Percentiles rank a stretch among this genome's conserved stretches.
Evolutionary conservation across 83 land plant genomes (phyloP).

Genomic region (Isoetes engelmannii): DNA sequence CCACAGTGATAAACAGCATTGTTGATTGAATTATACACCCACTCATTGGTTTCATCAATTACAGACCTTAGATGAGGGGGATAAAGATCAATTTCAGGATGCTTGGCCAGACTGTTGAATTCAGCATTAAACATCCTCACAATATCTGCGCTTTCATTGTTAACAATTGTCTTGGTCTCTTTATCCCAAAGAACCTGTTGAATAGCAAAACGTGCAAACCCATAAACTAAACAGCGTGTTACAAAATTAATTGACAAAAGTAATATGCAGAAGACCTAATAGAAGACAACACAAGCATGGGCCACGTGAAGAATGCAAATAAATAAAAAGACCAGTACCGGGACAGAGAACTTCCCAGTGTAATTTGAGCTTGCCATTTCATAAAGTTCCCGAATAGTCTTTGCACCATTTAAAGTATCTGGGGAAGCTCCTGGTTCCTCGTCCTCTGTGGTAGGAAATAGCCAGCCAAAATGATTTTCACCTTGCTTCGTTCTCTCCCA

Average conservation of each 20-base stretch:
- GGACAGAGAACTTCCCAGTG: conserved; percentile 64
- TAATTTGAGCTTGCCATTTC: conserved; percentile 63
- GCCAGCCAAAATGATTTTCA: conserved; percentile 83
- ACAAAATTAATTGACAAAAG: background rate
- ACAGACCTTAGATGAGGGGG: conserved; percentile 46
- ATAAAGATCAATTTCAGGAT: conserved; percentile 56
- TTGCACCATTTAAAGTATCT: conserved; percentile 55
- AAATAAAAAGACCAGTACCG: conserved; percentile 30
- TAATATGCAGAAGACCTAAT: background rate
- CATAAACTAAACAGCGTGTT: background rate
- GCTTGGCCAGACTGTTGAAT: conserved; percentile 67
- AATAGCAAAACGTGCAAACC: background rate
- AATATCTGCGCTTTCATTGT: conserved; percentile 81
- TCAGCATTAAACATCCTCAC: conserved; percentile 75
- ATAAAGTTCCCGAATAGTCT: conserved; percentile 61
- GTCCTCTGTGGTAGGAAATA: conserved; percentile 46
- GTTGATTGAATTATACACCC: conserved; percentile 59
- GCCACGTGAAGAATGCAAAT: background rate
- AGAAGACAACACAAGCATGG: background rate
- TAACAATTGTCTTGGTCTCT: conserved; percentile 60
- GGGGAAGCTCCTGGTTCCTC: conserved; percentile 68
- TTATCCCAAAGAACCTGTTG: conserved; percentile 89
- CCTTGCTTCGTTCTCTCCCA: conserved; percentile 64
- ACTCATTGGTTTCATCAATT: conserved; percentile 65
- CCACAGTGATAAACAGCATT: conserved; percentile 92